phyloP scores from a whole-genome alignment of 257 asterid species.

The Rehmannia glutinosa region DNA sequence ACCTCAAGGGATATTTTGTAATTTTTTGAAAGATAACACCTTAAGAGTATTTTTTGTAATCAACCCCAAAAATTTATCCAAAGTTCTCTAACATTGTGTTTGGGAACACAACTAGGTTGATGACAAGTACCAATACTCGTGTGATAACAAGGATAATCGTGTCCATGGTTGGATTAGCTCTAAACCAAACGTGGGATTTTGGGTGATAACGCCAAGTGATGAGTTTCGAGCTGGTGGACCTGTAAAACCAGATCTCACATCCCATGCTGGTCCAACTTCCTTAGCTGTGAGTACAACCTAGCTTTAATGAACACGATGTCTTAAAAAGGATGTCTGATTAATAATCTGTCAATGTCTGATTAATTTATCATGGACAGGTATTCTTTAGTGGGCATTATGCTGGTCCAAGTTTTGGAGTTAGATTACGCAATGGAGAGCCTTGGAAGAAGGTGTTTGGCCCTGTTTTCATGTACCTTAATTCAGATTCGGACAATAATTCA shows the following conservation, averaged over 20 bases:
- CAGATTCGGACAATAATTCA: conserved; percentile 28
- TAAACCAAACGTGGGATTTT: conserved; percentile 36
- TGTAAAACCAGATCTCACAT: conserved; percentile 53
- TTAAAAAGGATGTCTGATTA: no score
- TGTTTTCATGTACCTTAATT: conserved; percentile 52
- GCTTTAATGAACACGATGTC: background rate
- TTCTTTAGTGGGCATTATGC: conserved; percentile 58
- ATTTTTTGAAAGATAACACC: no score
- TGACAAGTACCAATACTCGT: conserved; percentile 68
- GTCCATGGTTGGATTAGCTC: conserved; percentile 75
- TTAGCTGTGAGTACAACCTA: conserved; percentile 37
- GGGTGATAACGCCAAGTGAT: conserved; percentile 66
- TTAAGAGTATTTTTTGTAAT: no score
- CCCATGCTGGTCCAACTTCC: conserved; percentile 57
- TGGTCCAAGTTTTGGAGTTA: conserved; percentile 32
- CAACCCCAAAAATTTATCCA: no score
- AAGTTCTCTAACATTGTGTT: no score
- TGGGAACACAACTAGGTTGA: conserved; percentile 43
- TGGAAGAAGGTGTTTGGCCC: conserved; percentile 75
- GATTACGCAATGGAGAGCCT: conserved; percentile 39
- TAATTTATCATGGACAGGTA: conserved; percentile 17
- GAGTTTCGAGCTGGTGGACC: conserved; percentile 71
- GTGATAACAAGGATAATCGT: conserved; percentile 42
- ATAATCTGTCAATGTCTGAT: background rate
- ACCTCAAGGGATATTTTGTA: no score